Evolutionary conservation across 495 filamentous ascomycete species (phyloP).

Genomic region (Podospora fimiseda): DNA sequence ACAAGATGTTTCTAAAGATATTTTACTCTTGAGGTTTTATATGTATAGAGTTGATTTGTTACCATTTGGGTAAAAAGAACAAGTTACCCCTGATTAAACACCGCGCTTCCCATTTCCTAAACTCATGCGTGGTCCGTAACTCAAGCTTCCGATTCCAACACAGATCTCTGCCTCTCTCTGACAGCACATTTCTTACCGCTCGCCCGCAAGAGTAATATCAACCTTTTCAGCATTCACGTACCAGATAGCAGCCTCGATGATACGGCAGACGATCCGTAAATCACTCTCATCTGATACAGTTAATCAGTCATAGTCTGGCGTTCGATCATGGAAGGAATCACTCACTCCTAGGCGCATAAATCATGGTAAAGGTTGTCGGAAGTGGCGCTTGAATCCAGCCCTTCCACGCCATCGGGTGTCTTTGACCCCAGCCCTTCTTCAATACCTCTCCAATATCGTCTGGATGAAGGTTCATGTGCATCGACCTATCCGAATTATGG

Average conservation of each 20-base stretch:
- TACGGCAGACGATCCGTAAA: conserved; percentile 58
- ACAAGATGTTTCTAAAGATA: no score
- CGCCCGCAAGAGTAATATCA: conserved; percentile 20
- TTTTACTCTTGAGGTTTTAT: no score
- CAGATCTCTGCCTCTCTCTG: no score
- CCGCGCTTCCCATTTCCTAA: no score
- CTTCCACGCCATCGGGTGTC: conserved; percentile 71
- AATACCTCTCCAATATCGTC: conserved; percentile 71
- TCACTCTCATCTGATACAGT: conserved; percentile 49
- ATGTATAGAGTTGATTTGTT: no score
- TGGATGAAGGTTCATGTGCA: conserved; percentile 73
- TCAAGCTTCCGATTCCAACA: no score
- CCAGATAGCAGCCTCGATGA: conserved; percentile 66
- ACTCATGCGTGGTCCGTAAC: no score
- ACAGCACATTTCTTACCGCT: no score
- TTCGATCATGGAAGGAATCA: background rate
- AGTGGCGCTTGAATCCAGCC: conserved; percentile 46
- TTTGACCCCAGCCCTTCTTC: conserved; percentile 79
- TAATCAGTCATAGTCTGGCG: background rate
- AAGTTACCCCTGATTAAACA: no score
- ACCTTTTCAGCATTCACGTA: conserved; percentile 43
- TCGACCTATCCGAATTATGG: conserved; percentile 64
- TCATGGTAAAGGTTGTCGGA: conserved; percentile 65
- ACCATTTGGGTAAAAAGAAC: no score
- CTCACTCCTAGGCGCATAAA: conserved; percentile 69